Evolutionary conservation across 345 rosid species (phyloP).

Genomic region (Mercurialis annua): DNA sequence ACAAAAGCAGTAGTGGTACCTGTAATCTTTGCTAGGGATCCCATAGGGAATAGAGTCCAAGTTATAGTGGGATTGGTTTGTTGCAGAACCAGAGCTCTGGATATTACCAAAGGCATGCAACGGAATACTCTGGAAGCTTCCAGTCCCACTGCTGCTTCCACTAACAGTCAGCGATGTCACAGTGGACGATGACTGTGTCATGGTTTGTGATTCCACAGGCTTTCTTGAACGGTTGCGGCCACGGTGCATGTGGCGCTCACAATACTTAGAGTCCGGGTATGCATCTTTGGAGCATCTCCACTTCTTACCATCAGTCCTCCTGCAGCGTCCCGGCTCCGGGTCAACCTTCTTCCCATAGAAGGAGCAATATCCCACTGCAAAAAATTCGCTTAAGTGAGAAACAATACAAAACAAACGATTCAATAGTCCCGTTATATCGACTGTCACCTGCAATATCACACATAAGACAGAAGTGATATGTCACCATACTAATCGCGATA

Average conservation of each 20-base stretch:
- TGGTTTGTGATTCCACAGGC: conserved; percentile 92
- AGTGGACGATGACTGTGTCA: conserved; percentile 43
- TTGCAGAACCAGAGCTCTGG: conserved; percentile 34
- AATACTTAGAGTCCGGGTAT: conserved; percentile 69
- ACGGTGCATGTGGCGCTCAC: conserved; percentile 99
- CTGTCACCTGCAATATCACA: conserved; percentile 4
- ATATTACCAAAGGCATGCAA: conserved; percentile 32
- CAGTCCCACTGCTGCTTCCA: conserved; percentile 34
- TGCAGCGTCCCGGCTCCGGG: conserved; percentile 33
- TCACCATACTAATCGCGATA: neutral
- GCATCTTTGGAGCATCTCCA: conserved; percentile 49
- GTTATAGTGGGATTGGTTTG: conserved; percentile 36
- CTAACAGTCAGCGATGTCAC: conserved; percentile 40
- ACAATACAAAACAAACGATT: conserved; percentile 2
- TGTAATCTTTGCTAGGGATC: conserved; percentile 54
- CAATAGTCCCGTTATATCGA: neutral
- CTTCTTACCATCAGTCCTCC: conserved; percentile 37
- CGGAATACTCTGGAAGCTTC: conserved; percentile 41
- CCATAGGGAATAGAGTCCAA: conserved; percentile 45
- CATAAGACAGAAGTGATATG: conserved; percentile 5
- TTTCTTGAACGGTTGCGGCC: conserved; percentile 99
- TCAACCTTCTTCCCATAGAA: conserved; percentile 46
- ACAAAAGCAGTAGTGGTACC: conserved; percentile 33
- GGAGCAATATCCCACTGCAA: conserved; percentile 51
- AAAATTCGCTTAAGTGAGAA: conserved; percentile 13